Conservation (phyloP, 202 grass and related monocot genomes). For the Carex arenaria region DNA sequence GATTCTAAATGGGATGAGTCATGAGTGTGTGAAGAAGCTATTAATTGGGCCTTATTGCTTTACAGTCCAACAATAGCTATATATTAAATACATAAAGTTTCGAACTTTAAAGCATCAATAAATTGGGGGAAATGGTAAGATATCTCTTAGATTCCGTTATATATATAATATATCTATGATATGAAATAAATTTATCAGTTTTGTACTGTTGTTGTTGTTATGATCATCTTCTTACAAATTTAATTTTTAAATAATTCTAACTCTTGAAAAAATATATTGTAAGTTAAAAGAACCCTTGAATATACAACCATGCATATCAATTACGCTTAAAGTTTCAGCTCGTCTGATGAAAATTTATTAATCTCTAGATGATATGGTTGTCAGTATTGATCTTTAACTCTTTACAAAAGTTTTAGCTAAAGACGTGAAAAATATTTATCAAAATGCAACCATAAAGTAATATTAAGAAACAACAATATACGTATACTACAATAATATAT, state of each 20-base stretch:
- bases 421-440: too few relatives aligned
- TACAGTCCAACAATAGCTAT: neutral
- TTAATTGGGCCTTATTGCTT: neutral
- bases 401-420: too few relatives aligned
- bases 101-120: neutral
- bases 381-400: too few relatives aligned
- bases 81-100: neutral
- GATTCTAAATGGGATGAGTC: neutral
- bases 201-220: neutral
- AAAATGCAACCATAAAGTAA: too few relatives aligned
- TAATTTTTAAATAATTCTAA: neutral
- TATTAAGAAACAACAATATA: too few relatives aligned
- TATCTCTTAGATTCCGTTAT: neutral
- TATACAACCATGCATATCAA: neutral
- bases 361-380: too few relatives aligned
- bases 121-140: neutral
- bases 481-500: too few relatives aligned
- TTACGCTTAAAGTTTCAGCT: neutral
- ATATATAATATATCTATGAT: neutral
- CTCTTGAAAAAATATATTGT: neutral
- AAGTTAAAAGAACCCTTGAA: neutral
- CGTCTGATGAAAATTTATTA: too few relatives aligned
- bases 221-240: neutral
- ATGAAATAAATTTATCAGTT: neutral
- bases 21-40: neutral